Conservation (phyloP, 2,329 filamentous ascomycete species). For the Cylindrodendrum hubeiense region DNA sequence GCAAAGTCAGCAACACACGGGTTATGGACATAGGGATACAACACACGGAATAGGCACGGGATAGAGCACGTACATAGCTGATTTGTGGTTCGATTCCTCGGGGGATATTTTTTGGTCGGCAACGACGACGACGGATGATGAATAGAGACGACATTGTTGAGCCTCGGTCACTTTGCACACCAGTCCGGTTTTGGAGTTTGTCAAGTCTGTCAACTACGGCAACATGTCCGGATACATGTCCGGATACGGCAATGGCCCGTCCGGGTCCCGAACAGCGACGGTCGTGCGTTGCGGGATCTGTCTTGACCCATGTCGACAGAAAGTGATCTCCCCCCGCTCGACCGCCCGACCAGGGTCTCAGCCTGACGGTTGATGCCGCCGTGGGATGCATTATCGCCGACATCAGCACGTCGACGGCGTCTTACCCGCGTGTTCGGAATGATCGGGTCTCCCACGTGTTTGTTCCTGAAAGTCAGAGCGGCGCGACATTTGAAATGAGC, state of each 20-base stretch:
- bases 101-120: conserved; percentile 5
- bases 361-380: background rate
- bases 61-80: conserved; percentile 21
- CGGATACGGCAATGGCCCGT: background rate
- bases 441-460: conserved; percentile 3
- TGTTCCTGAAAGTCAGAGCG: conserved; percentile 7
- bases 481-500: background rate
- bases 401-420: background rate
- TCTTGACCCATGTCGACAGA: conserved; percentile 17
- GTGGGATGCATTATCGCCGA: background rate
- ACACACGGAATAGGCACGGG: background rate
- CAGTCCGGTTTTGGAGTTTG: background rate
- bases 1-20: conserved; percentile 10
- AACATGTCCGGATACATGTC: conserved; percentile 5
- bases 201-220: conserved; percentile 5
- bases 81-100: background rate
- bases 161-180: background rate
- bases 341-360: background rate
- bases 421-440: background rate
- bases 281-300: conserved; percentile 6
- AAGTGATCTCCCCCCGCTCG: conserved; percentile 21
- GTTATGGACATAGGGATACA: conserved; percentile 5
- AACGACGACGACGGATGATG: conserved; percentile 17
- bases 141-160: conserved; percentile 15
- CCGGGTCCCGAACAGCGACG: background rate